Evolutionary conservation across 208 protist species (phyloP).

Genomic region (Novymonas esmeraldas): DNA sequence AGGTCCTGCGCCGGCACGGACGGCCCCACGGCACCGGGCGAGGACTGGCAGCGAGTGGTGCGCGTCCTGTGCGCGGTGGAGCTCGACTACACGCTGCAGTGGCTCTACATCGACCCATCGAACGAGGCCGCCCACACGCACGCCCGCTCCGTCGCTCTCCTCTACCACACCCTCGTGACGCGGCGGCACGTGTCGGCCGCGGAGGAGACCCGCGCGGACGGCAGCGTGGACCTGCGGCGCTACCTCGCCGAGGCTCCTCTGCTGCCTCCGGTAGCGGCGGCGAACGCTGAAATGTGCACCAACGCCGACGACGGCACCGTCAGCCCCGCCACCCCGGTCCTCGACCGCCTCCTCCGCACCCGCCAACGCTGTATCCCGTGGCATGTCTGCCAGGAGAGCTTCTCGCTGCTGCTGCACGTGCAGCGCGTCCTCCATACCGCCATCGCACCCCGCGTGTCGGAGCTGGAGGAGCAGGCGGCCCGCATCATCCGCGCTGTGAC

Average conservation of each 20-base stretch:
- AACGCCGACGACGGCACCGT: conserved; percentile 16
- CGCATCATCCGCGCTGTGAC: conserved; percentile 15
- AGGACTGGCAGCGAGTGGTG: conserved; percentile 7
- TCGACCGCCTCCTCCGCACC: not conserved
- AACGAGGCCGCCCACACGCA: conserved; percentile 80
- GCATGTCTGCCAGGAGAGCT: conserved; percentile 41
- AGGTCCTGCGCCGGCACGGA: not conserved
- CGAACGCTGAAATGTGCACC: conserved; percentile 3
- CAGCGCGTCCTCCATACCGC: conserved; percentile 27
- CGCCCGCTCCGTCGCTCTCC: conserved; percentile 43
- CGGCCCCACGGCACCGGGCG: not conserved
- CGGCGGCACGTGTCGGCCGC: conserved; percentile 16
- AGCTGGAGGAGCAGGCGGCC: conserved; percentile 35
- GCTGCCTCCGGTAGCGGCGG: conserved; percentile 14
- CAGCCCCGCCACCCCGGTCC: conserved; percentile 1
- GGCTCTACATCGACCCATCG: conserved; percentile 57
- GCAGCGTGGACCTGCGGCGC: not conserved
- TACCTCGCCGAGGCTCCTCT: conserved; percentile 26
- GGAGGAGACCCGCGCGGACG: not conserved
- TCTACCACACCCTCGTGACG: conserved; percentile 48
- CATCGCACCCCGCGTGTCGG: conserved; percentile 24
- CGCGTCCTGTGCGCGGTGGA: conserved; percentile 50
- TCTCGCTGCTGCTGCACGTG: conserved; percentile 38
- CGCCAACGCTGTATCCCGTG: conserved; percentile 35
- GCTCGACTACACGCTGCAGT: conserved; percentile 65